These are phyloP conservation scores for Cercospora janseana DNA, from an alignment of 2,329 filamentous ascomycete genomes.

Conservation along the genomic window DNA sequence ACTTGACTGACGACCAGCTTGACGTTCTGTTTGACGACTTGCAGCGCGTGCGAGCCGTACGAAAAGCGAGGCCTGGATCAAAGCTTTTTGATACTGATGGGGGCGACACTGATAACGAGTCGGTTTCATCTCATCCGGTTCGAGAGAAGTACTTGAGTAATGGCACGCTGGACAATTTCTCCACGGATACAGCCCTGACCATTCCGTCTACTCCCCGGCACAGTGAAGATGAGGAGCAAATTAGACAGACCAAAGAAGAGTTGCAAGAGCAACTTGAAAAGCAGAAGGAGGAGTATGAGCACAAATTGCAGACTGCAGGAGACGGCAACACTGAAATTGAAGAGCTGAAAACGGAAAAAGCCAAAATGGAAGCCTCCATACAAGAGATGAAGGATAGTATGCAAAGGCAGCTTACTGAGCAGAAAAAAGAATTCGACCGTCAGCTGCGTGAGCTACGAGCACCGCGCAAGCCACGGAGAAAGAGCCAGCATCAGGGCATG, in stretches of 20 bases:
- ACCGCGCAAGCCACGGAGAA: conserved; percentile 29
- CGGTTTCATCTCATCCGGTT: conserved; percentile 69
- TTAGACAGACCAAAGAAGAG: conserved; percentile 73
- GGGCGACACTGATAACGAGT: conserved; percentile 76
- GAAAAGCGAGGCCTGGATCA: conserved; percentile 64
- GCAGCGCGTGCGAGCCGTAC: conserved; percentile 79
- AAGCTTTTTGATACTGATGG: conserved; percentile 51
- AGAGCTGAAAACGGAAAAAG: conserved; percentile 79
- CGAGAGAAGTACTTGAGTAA: conserved; percentile 95
- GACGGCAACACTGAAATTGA: conserved; percentile 75
- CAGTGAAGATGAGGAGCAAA: conserved; percentile 73
- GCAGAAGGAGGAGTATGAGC: conserved; percentile 79
- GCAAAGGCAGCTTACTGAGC: conserved; percentile 77
- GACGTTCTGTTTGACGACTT: conserved; percentile 93
- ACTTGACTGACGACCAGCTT: conserved; percentile 88
- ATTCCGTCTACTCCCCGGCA: conserved; percentile 89
- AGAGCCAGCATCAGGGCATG: conserved; percentile 43
- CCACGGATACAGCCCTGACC: conserved; percentile 87
- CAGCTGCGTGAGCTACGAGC: conserved; percentile 72
- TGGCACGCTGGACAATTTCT: conserved; percentile 89
- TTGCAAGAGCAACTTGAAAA: conserved; percentile 80
- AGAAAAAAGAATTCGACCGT: conserved; percentile 80
- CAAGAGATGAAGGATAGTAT: conserved; percentile 80
- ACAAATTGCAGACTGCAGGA: conserved; percentile 72
- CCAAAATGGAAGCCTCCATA: conserved; percentile 78